These are phyloP conservation scores for Malus domestica DNA, from an alignment of 306 rosid species.

Conservation along the genomic window DNA sequence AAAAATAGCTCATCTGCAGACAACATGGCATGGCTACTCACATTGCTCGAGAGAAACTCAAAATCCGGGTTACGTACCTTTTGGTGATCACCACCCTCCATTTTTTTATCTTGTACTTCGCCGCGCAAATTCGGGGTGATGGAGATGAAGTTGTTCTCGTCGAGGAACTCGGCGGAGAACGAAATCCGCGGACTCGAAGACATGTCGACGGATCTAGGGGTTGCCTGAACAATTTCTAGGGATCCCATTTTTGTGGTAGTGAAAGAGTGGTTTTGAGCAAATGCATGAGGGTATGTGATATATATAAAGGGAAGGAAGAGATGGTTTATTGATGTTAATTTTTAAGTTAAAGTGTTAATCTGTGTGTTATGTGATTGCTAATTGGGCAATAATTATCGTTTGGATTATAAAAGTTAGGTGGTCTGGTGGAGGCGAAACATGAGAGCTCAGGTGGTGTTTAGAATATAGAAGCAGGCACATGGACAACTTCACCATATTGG, in stretches of 20 bases:
- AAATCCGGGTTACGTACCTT: conserved; percentile 52
- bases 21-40: conserved; percentile 45
- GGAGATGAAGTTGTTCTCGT: conserved; percentile 84
- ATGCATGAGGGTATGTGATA: conserved; percentile 42
- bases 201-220: conserved; percentile 39
- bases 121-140: conserved; percentile 52
- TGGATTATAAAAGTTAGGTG: conserved; percentile 57
- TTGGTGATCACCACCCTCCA: conserved; percentile 27
- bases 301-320: conserved; percentile 42
- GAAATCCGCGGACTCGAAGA: conserved; percentile 82
- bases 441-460: conserved; percentile 45
- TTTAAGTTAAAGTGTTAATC: conserved; percentile 23
- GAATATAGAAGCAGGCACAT: conserved; percentile 81
- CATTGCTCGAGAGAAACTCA: conserved; percentile 75
- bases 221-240: conserved; percentile 41
- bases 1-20: conserved; percentile 95
- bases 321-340: conserved; percentile 16
- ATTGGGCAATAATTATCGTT: conserved; percentile 15
- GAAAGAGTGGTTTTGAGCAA: conserved; percentile 19
- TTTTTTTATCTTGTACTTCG: conserved; percentile 24
- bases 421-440: conserved; percentile 76
- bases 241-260: conserved; percentile 42
- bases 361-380: conserved; percentile 4
- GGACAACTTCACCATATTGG: conserved; percentile 44
- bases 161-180: conserved; percentile 84